Conservation (phyloP, 441 rosid species). For the Raphanus hybrid region DNA sequence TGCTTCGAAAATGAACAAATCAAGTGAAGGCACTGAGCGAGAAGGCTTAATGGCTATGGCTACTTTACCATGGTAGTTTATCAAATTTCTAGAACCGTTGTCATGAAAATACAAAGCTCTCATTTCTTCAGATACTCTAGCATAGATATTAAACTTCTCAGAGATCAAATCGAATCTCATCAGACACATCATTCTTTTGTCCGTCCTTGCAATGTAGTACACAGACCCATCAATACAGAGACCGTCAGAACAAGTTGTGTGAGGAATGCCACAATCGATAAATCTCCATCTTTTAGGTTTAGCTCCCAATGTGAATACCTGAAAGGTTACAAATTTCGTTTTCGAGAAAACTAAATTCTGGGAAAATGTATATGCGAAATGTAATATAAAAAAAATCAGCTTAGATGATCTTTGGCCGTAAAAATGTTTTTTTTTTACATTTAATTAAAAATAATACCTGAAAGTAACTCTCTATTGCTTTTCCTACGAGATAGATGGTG, state of each 20-base stretch:
- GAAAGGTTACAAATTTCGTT: too few relatives aligned
- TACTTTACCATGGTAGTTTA: constrained; percentile 20
- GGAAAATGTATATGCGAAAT: too few relatives aligned
- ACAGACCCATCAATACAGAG: constrained; percentile 3
- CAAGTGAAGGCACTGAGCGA: neutral
- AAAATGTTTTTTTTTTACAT: too few relatives aligned
- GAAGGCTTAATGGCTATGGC: neutral
- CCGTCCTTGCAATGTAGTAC: constrained; percentile 1
- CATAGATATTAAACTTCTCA: constrained; percentile 11
- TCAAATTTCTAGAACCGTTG: neutral
- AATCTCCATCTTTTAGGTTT: constrained; percentile 1
- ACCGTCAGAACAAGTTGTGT: neutral
- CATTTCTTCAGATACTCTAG: neutral
- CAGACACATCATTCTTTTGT: neutral
- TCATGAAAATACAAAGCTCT: neutral
- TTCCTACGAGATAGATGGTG: too few relatives aligned
- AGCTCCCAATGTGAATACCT: constrained; percentile 13
- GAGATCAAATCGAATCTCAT: constrained; percentile 12
- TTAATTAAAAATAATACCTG: too few relatives aligned
- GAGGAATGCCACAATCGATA: constrained; percentile 8
- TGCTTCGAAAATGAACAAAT: neutral
- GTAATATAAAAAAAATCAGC: too few relatives aligned
- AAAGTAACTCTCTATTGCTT: too few relatives aligned
- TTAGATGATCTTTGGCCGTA: too few relatives aligned
- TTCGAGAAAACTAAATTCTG: too few relatives aligned